Base-by-base conservation (phyloP, 805 yeast genomes). In the Suhomyces tanzawaensis region DNA sequence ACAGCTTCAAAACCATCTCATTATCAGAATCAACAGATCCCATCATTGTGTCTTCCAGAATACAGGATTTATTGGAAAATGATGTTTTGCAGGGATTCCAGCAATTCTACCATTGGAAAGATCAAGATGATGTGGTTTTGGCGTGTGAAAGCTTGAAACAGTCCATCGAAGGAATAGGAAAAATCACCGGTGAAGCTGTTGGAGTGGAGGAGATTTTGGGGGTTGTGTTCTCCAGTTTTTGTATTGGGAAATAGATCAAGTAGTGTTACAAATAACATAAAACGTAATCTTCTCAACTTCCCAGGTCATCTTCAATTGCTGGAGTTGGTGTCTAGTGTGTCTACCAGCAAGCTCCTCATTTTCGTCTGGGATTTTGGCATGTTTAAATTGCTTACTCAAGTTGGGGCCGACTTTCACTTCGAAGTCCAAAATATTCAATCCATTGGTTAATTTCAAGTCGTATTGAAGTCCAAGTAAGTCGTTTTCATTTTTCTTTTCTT, bases 151-250 rank as follows among this genome's bases (percentile, higher is more conserved):
- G 84, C 39, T 66, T 93, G 27, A 74, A 75, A 34, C 74, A 74
- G 34, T 80, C 96, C 1, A 79, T 83, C 14, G 88, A 83, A 11
- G 96, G 96, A 0, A 84, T 93, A 26, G 97, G 97, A 0, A 85
- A 82, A 52, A 85, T 93, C 18, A 90, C 97, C 0, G 99, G 98
- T 1, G 85, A 85, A 27, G 76, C 87, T 0, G 79, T 91, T 11
- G 95, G 95, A 0, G 73, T 90, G 0, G 97, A 93, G 49, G 98
- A 93, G 53, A 80, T 93, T 0, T 66, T 93, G 4, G 96, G 93
- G 1, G 91, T 86, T 1, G 93, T 93, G 0, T 93, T 93, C 55
- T 81, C 95, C 2, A 84, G 80, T 44, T 93, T 93, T 57, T 93
- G 99, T 60, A 88, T 93, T 16, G 99, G 99, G 0, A 91, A 91